Conservation (phyloP, 1,284 basidiomycete genomes). For the Thelephora terrestris region DNA sequence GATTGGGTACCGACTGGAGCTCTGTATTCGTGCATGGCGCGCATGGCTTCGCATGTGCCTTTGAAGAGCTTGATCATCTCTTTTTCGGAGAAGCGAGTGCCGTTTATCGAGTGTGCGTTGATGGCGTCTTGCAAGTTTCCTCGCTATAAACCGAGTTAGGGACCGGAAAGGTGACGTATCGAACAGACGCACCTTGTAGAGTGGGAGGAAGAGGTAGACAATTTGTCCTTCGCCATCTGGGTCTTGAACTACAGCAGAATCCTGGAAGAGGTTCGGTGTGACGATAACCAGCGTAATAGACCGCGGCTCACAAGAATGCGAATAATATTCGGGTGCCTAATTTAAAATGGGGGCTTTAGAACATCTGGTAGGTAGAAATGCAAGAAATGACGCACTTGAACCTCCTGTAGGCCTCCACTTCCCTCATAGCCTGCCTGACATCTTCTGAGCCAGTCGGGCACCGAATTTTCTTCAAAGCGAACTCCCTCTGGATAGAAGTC, state of each 20-base stretch:
- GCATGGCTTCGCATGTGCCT: slow-evolving; percentile 88
- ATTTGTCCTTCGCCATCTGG: slow-evolving; percentile 89
- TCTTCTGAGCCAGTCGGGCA: slow-evolving; percentile 76
- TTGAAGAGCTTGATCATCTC: slow-evolving; percentile 87
- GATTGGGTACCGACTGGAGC: slow-evolving; percentile 31
- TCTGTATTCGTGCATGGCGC: slow-evolving; percentile 86
- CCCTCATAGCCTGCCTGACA: slow-evolving; percentile 79
- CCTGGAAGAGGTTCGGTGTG: slow-evolving; percentile 31
- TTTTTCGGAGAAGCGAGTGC: slow-evolving; percentile 77
- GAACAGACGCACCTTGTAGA: slow-evolving; percentile 55
- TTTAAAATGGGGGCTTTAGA: background rate
- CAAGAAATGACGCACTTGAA: slow-evolving; percentile 63
- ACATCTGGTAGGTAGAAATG: background rate
- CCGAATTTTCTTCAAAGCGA: slow-evolving; percentile 91
- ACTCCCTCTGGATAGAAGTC: slow-evolving; percentile 50
- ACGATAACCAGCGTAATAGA: slow-evolving; percentile 9
- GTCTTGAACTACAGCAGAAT: slow-evolving; percentile 92
- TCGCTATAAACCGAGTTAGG: slow-evolving; percentile 31
- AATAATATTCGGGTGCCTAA: slow-evolving; percentile 82
- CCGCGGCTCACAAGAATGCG: slow-evolving; percentile 52
- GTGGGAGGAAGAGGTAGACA: slow-evolving; percentile 87
- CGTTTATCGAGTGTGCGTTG: slow-evolving; percentile 77
- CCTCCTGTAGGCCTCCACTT: slow-evolving; percentile 84
- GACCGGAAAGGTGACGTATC: background rate
- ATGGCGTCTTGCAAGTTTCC: slow-evolving; percentile 96